A percentile compares a stretch with the other conserved stretches of the same genome.
Evolutionary conservation across 2,329 filamentous ascomycete species (phyloP).

Genomic region (Aspergillus viridinutans): DNA sequence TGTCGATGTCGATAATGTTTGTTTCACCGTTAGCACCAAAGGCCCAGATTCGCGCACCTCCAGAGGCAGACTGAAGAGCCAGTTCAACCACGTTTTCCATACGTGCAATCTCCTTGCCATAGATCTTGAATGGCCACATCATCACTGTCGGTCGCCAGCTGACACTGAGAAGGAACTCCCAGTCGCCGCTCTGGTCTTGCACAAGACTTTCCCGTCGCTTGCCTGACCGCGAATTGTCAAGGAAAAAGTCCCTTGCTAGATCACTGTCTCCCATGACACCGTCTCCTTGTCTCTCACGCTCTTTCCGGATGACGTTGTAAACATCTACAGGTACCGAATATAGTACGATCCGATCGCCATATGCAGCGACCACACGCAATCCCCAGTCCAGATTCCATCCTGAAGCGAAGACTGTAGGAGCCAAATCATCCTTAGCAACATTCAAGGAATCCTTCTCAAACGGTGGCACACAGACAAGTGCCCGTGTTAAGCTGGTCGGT

Average conservation of each 20-base stretch:
- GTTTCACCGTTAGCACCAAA: conserved; percentile 45
- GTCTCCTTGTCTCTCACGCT: conserved; percentile 29
- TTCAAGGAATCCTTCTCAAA: conserved; percentile 12
- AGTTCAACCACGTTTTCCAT: conserved; percentile 49
- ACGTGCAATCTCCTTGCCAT: conserved; percentile 47
- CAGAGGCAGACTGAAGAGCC: conserved; percentile 41
- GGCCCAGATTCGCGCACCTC: conserved; percentile 50
- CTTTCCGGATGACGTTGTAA: conserved; percentile 40
- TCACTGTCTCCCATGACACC: conserved; percentile 33
- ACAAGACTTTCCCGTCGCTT: conserved; percentile 28
- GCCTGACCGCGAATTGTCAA: conserved; percentile 23
- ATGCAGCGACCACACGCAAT: conserved; percentile 56
- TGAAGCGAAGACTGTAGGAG: conserved; percentile 53
- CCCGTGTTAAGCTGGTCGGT: conserved; percentile 54
- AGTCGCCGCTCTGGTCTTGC: conserved; percentile 35
- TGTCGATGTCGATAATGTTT: conserved; percentile 46
- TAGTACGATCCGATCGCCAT: conserved; percentile 50
- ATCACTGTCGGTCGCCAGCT: conserved; percentile 33
- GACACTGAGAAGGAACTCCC: conserved; percentile 38
- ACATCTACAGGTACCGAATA: conserved; percentile 60
- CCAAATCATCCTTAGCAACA: conserved; percentile 18
- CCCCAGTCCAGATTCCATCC: conserved; percentile 56
- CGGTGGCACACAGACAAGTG: conserved; percentile 52
- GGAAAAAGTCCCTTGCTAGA: conserved; percentile 29
- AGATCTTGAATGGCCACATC: conserved; percentile 49